phyloP scores from a whole-genome alignment of 305 asterid genomes.

The Coffea humblotiana region DNA sequence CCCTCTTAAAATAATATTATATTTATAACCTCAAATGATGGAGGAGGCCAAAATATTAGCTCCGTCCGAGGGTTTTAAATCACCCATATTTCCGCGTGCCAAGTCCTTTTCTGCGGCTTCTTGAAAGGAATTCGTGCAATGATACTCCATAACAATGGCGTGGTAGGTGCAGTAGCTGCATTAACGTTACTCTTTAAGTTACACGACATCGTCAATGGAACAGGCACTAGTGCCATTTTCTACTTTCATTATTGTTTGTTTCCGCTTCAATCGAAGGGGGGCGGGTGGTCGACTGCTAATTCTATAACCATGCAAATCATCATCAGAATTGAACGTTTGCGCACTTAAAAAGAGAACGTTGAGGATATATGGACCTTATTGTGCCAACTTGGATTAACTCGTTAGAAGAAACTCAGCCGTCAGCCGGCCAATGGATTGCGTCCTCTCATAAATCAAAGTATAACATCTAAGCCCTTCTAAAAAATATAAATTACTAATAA shows the following conservation, averaged over 20 bases:
- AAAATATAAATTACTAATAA: not conserved
- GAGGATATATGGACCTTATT: slow-evolving; percentile 16
- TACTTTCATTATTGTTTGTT: not conserved
- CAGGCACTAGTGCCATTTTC: slow-evolving; percentile 4
- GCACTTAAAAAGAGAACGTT: slow-evolving; percentile 4
- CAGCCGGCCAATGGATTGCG: not conserved
- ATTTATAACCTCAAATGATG: not conserved
- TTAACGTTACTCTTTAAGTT: not conserved
- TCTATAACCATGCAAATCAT: not conserved
- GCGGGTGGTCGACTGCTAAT: slow-evolving; percentile 16
- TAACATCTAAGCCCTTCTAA: not conserved
- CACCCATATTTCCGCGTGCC: not conserved
- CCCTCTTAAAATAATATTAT: too few relatives aligned
- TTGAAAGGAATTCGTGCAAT: not conserved
- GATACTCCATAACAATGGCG: not conserved
- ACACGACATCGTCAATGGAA: not conserved
- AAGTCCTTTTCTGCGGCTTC: not conserved
- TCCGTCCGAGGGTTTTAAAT: too few relatives aligned
- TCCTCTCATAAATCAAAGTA: not conserved
- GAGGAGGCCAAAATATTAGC: too few relatives aligned
- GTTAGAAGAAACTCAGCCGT: not conserved
- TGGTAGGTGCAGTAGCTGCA: not conserved
- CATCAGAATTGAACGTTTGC: not conserved
- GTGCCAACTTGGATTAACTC: slow-evolving; percentile 5
- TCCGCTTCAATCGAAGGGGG: slow-evolving; percentile 8